A percentile compares a stretch with the other conserved stretches of the same genome.
Conservation (phyloP, 179 eudicot genomes). For the Sideroxylon spinosum region DNA sequence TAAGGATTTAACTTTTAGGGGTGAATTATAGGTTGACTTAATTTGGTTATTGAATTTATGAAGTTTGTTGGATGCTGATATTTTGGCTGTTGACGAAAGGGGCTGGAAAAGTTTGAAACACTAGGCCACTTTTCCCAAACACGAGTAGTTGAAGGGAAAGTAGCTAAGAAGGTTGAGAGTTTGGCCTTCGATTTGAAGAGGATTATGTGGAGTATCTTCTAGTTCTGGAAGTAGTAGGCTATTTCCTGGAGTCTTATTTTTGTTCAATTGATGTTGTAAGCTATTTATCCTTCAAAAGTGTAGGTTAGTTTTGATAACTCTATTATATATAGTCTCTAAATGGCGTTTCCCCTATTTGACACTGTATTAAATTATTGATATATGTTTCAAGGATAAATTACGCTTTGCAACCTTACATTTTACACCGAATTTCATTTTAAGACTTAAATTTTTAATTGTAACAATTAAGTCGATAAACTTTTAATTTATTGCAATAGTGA, state of each 20-base stretch:
- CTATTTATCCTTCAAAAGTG: not conserved
- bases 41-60: not conserved
- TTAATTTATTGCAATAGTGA: too few species aligned
- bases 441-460: too few species aligned
- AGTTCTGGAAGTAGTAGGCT: not conserved
- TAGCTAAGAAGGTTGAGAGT: not conserved
- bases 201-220: not conserved
- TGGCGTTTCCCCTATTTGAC: not conserved
- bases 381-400: too few species aligned
- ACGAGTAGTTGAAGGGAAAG: slow-evolving; percentile 8
- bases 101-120: not conserved
- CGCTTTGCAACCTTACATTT: too few species aligned
- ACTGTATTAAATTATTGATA: too few species aligned
- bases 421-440: too few species aligned
- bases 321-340: not conserved
- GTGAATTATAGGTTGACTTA: not conserved
- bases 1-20: not conserved
- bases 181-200: not conserved
- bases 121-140: not conserved
- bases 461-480: too few species aligned
- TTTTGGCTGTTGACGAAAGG: not conserved
- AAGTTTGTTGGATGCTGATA: not conserved
- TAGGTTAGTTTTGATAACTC: slow-evolving; percentile 1
- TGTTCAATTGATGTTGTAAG: not conserved
- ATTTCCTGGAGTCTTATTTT: not conserved